Base-by-base conservation (phyloP, 2,329 filamentous ascomycete genomes). In the Daldinia sp. region DNA sequence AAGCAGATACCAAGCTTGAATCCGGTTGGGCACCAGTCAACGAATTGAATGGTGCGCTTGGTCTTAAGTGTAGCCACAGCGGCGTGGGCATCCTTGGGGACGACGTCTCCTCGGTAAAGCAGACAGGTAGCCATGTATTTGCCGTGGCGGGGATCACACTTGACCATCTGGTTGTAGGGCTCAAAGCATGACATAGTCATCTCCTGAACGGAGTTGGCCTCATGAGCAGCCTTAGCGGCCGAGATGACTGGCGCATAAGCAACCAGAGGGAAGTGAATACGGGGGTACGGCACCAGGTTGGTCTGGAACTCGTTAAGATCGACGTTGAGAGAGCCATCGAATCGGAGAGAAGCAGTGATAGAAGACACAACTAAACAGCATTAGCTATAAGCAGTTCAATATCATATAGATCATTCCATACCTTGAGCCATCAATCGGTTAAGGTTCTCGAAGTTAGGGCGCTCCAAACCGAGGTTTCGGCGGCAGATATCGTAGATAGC, bases 1-100 rank as follows among this genome's bases (percentile, higher is more conserved):
- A 96, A 98, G 91, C 94, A 97, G 86, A 99, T 99, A 87, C 95
- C 95, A 73, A 99, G 92, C 92, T 99, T 99, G 91, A 99, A 99
- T 73, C 95, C 95, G 81, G 95, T 99, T 66, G 95, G 95, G 89
- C 95, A 99, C 95, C 95, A 99, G 84, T 99, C 95, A 78, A 99
- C 95, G 79, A 98, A 97, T 84, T 98, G 94, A 78, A 99, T 96
- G 74, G 95, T 97, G 76, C 93, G 91, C 91, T 97, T 98, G 81
- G 95, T 97, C 92, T 98, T 99, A 78, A 98, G 91, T 70, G 92
- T 93, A 67, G 94, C 94, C 72, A 98, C 94, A 70, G 95, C 94
- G 64, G 83, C 87, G 85, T 97, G 92, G 71, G 92, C 92, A 76
- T 98, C 94, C 83, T 96, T 96, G 81, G 94, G 92, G 67, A 98